Base-by-base conservation (phyloP, 2,329 filamentous ascomycete species). In the Claviceps sp. region DNA sequence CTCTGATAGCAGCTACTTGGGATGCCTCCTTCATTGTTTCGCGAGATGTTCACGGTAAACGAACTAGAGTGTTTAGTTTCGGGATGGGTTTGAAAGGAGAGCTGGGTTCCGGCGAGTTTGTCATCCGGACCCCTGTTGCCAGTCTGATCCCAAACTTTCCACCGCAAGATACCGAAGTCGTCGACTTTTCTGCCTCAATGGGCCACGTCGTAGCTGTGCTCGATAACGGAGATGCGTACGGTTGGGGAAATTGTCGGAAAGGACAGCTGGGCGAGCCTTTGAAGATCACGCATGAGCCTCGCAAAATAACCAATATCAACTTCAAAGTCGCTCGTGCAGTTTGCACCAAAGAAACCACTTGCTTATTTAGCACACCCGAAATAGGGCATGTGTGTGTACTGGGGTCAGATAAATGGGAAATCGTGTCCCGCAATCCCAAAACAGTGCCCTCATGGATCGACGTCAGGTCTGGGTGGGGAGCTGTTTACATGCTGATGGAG, bases 181-280 rank as follows among this genome's bases (percentile, higher is more conserved):
- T 78, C 1, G 77, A 84, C 53, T 63, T 96, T 26, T 72, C 83
- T 2, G 85, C 86, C 11, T 81, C 86, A 37, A 85, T 95, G 73
- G 81, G 81, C 22, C 93, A 98, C 63, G 81, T 82, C 0, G 78
- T 94, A 16, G 80, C 72, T 1, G 77, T 96, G 0, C 68, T 95
- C 3, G 77, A 77, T 44, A 84, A 85, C 62, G 91, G 90, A 0
- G 76, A 85, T 16, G 82, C 84, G 1, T 95, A 86, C 63, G 90
- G 88, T 2, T 97, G 91, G 91, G 93, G 93, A 0, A 87, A 82
- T 60, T 84, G 86, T 14, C 78, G 88, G 24, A 93, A 95, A 63
- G 87, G 87, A 0, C 91, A 98, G 64, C 70, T 95, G 1, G 90
- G 89, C 1, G 67, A 71, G 43, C 75, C 76, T 0, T 68, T 70